Evolutionary conservation across 1,139 yeast genomes (phyloP).

Genomic region (Taphrina wiesneri): DNA sequence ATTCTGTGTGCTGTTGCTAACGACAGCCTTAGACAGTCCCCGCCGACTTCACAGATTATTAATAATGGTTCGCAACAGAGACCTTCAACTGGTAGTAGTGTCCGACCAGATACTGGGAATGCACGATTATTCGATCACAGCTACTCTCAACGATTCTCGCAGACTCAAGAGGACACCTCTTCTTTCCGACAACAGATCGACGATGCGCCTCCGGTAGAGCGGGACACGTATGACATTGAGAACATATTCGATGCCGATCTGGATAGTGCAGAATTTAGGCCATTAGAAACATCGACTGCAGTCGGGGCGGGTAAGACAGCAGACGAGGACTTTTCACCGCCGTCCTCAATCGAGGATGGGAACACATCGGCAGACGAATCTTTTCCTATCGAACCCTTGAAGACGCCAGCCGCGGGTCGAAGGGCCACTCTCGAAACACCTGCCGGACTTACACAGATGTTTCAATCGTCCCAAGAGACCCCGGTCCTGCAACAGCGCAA

Average conservation of each 20-base stretch:
- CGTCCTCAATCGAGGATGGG: constrained; percentile 2
- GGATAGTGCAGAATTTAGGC: not conserved
- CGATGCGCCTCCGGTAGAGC: constrained; percentile 12
- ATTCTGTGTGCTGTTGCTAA: not conserved
- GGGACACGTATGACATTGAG: constrained; percentile 1
- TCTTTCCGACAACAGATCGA: constrained; percentile 24
- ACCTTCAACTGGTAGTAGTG: not conserved
- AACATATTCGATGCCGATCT: constrained; percentile 4
- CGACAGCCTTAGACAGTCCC: not conserved
- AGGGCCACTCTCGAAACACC: constrained; percentile 15
- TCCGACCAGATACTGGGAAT: not conserved
- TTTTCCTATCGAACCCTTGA: not conserved
- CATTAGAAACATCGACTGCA: constrained; percentile 11
- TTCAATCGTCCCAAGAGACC: constrained; percentile 32
- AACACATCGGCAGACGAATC: not conserved
- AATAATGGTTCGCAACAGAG: not conserved
- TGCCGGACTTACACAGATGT: constrained; percentile 24
- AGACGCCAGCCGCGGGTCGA: constrained; percentile 8
- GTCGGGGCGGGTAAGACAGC: not conserved
- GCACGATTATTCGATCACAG: constrained; percentile 4
- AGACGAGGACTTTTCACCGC: not conserved
- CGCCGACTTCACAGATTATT: not conserved
- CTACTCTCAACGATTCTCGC: constrained; percentile 20
- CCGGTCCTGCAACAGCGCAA: constrained; percentile 28
- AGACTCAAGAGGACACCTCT: constrained; percentile 30